These are phyloP conservation scores for Paramecium sonneborni DNA, from an alignment of 73 alveolate species.

Conservation along the genomic window DNA sequence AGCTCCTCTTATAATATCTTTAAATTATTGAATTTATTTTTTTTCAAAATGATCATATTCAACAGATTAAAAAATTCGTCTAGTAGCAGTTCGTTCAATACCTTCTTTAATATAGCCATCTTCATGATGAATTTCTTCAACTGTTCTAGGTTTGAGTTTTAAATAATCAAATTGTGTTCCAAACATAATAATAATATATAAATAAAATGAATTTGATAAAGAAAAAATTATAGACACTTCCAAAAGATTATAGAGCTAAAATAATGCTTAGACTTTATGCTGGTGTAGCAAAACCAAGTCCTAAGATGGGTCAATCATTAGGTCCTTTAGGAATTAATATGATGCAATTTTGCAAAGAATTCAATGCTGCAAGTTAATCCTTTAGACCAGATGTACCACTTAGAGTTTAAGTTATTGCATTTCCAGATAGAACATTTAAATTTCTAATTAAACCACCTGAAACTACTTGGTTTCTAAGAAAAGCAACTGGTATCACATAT, in stretches of 20 bases:
- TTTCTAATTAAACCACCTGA: slow-evolving; percentile 83
- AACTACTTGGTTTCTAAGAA: slow-evolving; percentile 79
- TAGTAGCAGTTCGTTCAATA: not conserved
- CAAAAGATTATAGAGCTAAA: slow-evolving; percentile 39
- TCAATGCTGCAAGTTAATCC: slow-evolving; percentile 73
- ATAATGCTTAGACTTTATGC: slow-evolving; percentile 75
- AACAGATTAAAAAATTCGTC: not conserved
- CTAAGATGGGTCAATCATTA: slow-evolving; percentile 86
- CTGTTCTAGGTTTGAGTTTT: not conserved
- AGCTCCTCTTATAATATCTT: not conserved
- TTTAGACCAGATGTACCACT: slow-evolving; percentile 76
- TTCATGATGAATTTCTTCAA: slow-evolving; percentile 3
- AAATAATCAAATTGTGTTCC: slow-evolving; percentile 28
- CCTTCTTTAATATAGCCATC: slow-evolving; percentile 41
- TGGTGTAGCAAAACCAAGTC: slow-evolving; percentile 85
- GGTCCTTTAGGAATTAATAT: slow-evolving; percentile 87
- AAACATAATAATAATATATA: not conserved
- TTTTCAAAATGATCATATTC: slow-evolving; percentile 44
- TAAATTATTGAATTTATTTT: not conserved
- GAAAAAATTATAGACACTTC: not conserved
- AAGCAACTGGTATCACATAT: slow-evolving; percentile 75
- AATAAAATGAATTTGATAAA: not conserved
- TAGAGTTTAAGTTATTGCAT: slow-evolving; percentile 79
- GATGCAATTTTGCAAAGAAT: slow-evolving; percentile 87
- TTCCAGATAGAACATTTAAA: slow-evolving; percentile 75